These are phyloP conservation scores for Scheffersomyces illinoinensis DNA, from an alignment of 1,139 yeast species.

Conservation along the genomic window DNA sequence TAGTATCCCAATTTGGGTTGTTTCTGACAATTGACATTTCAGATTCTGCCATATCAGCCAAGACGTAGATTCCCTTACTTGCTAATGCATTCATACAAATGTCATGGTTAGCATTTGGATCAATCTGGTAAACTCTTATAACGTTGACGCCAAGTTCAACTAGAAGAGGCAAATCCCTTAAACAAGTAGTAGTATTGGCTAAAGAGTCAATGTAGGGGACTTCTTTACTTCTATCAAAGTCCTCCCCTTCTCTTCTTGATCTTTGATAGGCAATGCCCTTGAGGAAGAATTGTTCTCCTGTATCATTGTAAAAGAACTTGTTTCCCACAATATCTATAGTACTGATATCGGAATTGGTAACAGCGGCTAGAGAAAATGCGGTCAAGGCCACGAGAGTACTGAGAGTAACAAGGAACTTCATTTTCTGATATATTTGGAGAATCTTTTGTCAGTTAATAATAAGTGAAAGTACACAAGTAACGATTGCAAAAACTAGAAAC, in stretches of 20 bases:
- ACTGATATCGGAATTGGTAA: constrained; percentile 1
- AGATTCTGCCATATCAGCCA: constrained; percentile 59
- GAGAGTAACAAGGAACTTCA: not conserved
- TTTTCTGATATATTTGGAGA: not conserved
- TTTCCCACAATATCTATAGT: constrained; percentile 43
- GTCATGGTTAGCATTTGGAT: constrained; percentile 52
- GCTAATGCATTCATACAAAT: constrained; percentile 55
- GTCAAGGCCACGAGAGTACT: constrained; percentile 2
- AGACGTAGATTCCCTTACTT: constrained; percentile 55
- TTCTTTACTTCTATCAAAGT: constrained; percentile 19
- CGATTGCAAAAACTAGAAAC: not conserved
- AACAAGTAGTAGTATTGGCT: constrained; percentile 46
- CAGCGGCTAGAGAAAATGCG: constrained; percentile 1
- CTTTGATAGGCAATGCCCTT: constrained; percentile 65
- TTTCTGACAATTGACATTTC: constrained; percentile 49
- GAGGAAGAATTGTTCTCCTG: constrained; percentile 53
- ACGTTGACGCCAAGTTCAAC: constrained; percentile 51
- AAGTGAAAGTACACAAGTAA: not conserved
- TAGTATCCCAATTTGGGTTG: constrained; percentile 49
- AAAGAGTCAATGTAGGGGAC: constrained; percentile 54
- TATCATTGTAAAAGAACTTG: constrained; percentile 44
- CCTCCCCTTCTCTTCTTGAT: constrained; percentile 33
- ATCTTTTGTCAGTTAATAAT: not conserved
- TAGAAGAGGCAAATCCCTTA: constrained; percentile 52
- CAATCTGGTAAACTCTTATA: constrained; percentile 56